Conservation (phyloP, 176 grass and related monocot genomes). For the Triticum turgidum region DNA sequence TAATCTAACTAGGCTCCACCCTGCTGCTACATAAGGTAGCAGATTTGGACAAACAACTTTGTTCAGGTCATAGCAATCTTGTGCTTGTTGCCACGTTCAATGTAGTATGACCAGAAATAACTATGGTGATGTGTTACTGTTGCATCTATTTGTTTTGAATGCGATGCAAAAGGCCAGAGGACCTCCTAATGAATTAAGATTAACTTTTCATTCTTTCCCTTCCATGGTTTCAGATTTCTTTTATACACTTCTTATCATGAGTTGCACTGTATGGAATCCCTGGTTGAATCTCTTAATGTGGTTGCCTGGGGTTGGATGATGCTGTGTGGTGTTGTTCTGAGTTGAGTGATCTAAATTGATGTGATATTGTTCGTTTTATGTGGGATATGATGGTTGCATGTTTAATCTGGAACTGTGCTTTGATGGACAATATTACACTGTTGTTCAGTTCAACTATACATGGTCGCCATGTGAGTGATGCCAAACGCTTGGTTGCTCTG, state of each 20-base stretch:
- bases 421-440: not conserved
- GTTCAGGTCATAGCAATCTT: slow-evolving; percentile 33
- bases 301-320: slow-evolving; percentile 39
- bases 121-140: slow-evolving; percentile 12
- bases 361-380: slow-evolving; percentile 5
- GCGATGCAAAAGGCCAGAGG: slow-evolving; percentile 36
- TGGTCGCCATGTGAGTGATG: slow-evolving; percentile 5
- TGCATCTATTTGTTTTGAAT: slow-evolving; percentile 41
- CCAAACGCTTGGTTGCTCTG: not conserved
- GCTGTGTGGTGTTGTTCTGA: not conserved
- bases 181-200: slow-evolving; percentile 41
- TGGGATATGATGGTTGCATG: slow-evolving; percentile 17
- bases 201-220: slow-evolving; percentile 14
- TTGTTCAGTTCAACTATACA: slow-evolving; percentile 27
- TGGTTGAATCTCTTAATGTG: slow-evolving; percentile 8
- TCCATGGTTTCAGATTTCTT: slow-evolving; percentile 25
- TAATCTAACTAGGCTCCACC: slow-evolving; percentile 45
- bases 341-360: slow-evolving; percentile 7
- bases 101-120: slow-evolving; percentile 27
- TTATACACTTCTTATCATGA: slow-evolving; percentile 30
- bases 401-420: slow-evolving; percentile 34
- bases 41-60: slow-evolving; percentile 39
- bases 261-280: slow-evolving; percentile 39
- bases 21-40: slow-evolving; percentile 39
- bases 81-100: slow-evolving; percentile 12